Conservation (phyloP, 805 yeast species). For the Candida maesae region DNA sequence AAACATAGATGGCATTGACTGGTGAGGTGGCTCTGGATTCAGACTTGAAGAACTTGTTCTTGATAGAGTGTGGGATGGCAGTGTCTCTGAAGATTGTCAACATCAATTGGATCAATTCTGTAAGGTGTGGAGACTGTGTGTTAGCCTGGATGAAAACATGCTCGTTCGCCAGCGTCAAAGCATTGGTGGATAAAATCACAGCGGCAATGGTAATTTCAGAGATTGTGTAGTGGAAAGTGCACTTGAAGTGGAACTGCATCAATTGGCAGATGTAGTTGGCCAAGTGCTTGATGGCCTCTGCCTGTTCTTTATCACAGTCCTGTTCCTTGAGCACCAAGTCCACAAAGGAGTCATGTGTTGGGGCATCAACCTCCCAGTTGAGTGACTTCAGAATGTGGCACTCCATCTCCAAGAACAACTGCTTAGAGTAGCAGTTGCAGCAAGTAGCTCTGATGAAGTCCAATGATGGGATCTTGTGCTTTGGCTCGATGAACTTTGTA, state of each 20-base stretch:
- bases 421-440: conserved; percentile 53
- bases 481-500: conserved; percentile 67
- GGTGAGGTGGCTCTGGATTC: too few relatives aligned
- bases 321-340: conserved; percentile 47
- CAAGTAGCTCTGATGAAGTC: conserved; percentile 51
- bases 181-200: conserved; percentile 39
- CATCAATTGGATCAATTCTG: conserved; percentile 22
- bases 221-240: conserved; percentile 47
- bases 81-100: conserved; percentile 17
- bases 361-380: conserved; percentile 59
- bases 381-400: conserved; percentile 58
- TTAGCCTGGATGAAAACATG: conserved; percentile 16
- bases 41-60: conserved; percentile 43
- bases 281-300: conserved; percentile 47
- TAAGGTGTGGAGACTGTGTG: too few relatives aligned
- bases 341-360: conserved; percentile 61
- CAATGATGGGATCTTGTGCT: conserved; percentile 57
- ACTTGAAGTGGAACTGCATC: conserved; percentile 56
- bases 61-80: conserved; percentile 39
- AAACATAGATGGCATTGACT: conserved; percentile 14
- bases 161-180: conserved; percentile 35
- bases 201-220: conserved; percentile 51
- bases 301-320: not conserved
- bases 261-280: conserved; percentile 64
- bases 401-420: conserved; percentile 64